Conservation (phyloP, 1,284 basidiomycete species). For the Cronartium quercuum region DNA sequence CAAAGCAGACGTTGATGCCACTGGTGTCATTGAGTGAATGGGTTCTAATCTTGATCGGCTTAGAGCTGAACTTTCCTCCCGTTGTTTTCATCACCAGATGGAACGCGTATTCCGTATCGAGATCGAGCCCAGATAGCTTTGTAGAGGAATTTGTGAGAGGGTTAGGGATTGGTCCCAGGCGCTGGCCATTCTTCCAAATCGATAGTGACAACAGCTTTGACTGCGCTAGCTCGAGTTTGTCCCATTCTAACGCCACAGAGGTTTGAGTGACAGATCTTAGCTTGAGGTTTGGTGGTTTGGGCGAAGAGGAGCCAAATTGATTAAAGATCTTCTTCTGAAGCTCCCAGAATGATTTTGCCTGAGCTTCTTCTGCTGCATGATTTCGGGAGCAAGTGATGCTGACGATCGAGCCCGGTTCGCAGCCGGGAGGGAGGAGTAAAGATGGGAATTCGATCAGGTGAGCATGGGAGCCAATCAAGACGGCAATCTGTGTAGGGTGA, state of each 20-base stretch:
- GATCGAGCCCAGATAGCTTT: constrained; percentile 67
- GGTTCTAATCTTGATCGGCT: constrained; percentile 70
- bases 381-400: constrained; percentile 89
- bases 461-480: constrained; percentile 80
- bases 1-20: constrained; percentile 85
- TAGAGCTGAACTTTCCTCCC: constrained; percentile 78
- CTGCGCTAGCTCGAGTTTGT: constrained; percentile 71
- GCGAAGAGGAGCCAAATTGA: constrained; percentile 64
- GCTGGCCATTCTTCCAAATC: constrained; percentile 80
- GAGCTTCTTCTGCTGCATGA: constrained; percentile 67
- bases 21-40: constrained; percentile 90
- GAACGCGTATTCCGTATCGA: constrained; percentile 83
- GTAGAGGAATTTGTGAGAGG: constrained; percentile 74
- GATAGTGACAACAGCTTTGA: constrained; percentile 77
- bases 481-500: constrained; percentile 26
- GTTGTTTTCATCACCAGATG: constrained; percentile 80
- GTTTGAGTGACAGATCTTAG: constrained; percentile 92
- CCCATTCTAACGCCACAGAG: constrained; percentile 84
- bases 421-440: constrained; percentile 77
- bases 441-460: constrained; percentile 95
- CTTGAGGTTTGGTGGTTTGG: constrained; percentile 62
- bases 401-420: constrained; percentile 87
- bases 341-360: constrained; percentile 70
- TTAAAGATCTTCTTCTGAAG: constrained; percentile 72
- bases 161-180: constrained; percentile 75